Evolutionary conservation across 129 eudicot genomes (phyloP), one percentile per base, ranked within the genome.

Genomic region (Solidago caesia): DNA sequence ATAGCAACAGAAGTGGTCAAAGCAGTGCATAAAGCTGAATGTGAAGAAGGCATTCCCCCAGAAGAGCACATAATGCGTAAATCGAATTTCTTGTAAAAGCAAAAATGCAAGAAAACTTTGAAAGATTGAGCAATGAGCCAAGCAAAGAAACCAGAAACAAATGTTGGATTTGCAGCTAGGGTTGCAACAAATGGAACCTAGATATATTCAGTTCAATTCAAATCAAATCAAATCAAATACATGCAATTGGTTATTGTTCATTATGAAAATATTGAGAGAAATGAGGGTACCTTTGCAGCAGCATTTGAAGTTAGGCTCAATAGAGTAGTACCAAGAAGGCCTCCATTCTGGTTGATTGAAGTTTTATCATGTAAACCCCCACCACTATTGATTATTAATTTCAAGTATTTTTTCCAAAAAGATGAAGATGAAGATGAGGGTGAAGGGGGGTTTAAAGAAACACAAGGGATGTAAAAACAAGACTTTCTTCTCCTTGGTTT

Each of bases 41-140:
- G 98, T 4, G 98, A 92, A 41, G 98, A 92, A 6, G 98, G 98
- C 98, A 92, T 92, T 4, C 98, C 98, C 56, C 98, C 98, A 4
- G 95, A 93, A 8, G 96, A 79, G 71, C 82, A 90, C 86, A 92
- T 76, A 48, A 89, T 76, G 74, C 87, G 86, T 66, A 88, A 80
- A 80, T 93, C 89, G 91, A 92, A 86, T 67, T 84, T 92, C 86
- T 75, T 89, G 77, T 92, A 96, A 21, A 92, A 89, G 77, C 78
- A 80, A 68, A 90, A 92, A 51, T 92, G 87, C 86, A 92, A 84
- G 59, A 89, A 70, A 33, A 92, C 85, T 68, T 92, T 92, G 81
- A 84, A 14, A 26, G 96, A 88, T 53, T 92, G 96, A 2, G 98
- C 98, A 57, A 84, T 73, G 44, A 82, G 56, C 90, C 89, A 87